Percentiles rank a stretch among this genome's conserved stretches.
Conservation (phyloP, 2,329 filamentous ascomycete species). For the Diaporthe capsici region DNA sequence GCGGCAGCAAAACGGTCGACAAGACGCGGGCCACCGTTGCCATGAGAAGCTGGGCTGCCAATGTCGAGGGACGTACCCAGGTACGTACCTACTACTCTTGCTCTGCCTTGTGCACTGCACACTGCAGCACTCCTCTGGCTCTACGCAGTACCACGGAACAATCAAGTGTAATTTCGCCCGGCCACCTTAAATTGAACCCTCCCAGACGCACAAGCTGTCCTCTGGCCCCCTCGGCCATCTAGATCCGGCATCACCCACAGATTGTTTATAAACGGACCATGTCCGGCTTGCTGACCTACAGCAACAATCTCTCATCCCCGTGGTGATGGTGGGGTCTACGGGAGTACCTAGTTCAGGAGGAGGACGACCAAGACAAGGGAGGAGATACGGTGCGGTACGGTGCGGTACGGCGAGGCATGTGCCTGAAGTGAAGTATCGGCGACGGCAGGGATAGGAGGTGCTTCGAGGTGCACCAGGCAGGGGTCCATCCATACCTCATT, state of each 20-base stretch:
- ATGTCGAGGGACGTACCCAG: too few relatives aligned
- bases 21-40: conserved; percentile 31
- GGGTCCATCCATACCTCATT: conserved; percentile 40
- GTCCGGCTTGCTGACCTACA: conserved; percentile 7
- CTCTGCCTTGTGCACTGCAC: too few relatives aligned
- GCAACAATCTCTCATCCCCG: conserved; percentile 20
- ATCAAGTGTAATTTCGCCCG: conserved; percentile 8
- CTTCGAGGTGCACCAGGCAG: conserved; percentile 29
- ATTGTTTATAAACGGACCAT: conserved; percentile 10
- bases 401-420: conserved; percentile 1
- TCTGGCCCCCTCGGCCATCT: conserved; percentile 2
- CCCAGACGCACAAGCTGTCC: conserved; percentile 4
- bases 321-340: conserved; percentile 9
- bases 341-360: conserved; percentile 28
- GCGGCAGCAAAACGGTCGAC: conserved; percentile 38
- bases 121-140: not conserved
- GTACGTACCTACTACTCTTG: not conserved
- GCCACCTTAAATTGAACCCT: not conserved
- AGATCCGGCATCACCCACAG: not conserved
- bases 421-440: conserved; percentile 33
- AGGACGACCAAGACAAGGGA: not conserved
- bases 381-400: not conserved
- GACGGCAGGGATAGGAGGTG: conserved; percentile 35
- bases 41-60: too few relatives aligned
- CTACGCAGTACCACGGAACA: conserved; percentile 1